A percentile compares a stretch with the other conserved stretches of the same genome.
Evolutionary conservation across 306 rosid genomes (phyloP).

Genomic region (Ochetophila trinervis): DNA sequence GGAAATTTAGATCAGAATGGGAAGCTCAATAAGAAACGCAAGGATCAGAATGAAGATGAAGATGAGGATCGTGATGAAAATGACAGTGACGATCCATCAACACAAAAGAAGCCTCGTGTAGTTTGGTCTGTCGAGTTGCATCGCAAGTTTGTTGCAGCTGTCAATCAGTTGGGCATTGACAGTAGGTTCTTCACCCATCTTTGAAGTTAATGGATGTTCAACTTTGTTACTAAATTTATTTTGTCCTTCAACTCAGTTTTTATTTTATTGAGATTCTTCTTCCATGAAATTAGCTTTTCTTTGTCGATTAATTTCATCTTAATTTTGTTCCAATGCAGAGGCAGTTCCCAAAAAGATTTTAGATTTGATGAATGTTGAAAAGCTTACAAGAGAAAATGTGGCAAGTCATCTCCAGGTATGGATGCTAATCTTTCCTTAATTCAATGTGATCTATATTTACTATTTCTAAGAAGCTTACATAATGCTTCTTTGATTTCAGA

Average conservation of each 20-base stretch:
- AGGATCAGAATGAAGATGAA: conserved; percentile 75
- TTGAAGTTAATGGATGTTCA: not conserved
- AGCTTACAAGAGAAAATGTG: conserved; percentile 93
- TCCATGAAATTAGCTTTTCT: not conserved
- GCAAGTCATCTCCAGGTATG: conserved; percentile 98
- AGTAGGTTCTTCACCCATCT: conserved; percentile 51
- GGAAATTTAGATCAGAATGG: conserved; percentile 59
- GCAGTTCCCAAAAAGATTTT: conserved; percentile 95
- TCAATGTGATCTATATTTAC: conserved; percentile 16
- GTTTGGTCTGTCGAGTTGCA: conserved; percentile 98
- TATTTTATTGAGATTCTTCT: too few relatives aligned
- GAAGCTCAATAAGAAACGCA: conserved; percentile 61
- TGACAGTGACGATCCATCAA: conserved; percentile 66
- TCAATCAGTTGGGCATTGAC: conserved; percentile 88
- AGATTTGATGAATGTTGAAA: conserved; percentile 92
- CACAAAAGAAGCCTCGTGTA: conserved; percentile 95
- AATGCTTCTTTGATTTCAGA: conserved; percentile 52
- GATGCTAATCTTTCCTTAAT: conserved; percentile 17
- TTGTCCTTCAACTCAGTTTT: too few relatives aligned
- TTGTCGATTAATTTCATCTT: conserved; percentile 7
- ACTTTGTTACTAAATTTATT: too few relatives aligned
- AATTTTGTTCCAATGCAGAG: conserved; percentile 53
- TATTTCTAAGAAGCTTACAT: conserved; percentile 19
- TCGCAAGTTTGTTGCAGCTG: conserved; percentile 90
- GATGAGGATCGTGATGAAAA: conserved; percentile 65